Evolutionary conservation across 176 grass and related monocot genomes (phyloP).

Genomic region (Zoysia pacifica): DNA sequence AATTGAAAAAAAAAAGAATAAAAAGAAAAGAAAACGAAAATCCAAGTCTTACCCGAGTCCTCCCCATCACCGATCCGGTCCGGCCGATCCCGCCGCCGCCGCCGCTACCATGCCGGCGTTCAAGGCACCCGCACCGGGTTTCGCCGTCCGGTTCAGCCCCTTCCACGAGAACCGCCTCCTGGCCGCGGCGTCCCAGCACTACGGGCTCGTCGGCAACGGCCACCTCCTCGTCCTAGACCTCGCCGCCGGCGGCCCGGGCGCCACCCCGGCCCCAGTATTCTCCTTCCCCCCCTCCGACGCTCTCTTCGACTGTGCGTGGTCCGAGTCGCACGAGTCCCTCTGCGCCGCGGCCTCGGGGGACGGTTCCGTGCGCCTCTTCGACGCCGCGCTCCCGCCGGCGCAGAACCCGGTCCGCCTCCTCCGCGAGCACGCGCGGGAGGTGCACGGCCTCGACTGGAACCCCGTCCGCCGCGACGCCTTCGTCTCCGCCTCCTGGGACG

Average conservation of each 20-base stretch:
- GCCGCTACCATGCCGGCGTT: too few species aligned
- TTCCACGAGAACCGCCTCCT: too few species aligned
- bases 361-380: conserved; percentile 82
- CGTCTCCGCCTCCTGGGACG: conserved; percentile 77
- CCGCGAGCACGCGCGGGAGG: conserved; percentile 89
- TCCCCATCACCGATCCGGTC: not conserved
- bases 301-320: conserved; percentile 93
- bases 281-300: conserved; percentile 82
- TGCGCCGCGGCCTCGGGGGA: conserved; percentile 66
- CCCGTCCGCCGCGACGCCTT: conserved; percentile 84
- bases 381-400: conserved; percentile 55
- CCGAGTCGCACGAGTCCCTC: conserved; percentile 82
- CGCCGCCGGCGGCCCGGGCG: conserved; percentile 26
- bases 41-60: conserved; percentile 35
- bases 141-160: too few species aligned
- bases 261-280: conserved; percentile 45
- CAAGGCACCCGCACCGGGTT: too few species aligned
- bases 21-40: not conserved
- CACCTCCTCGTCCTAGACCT: conserved; percentile 91
- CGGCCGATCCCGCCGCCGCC: conserved; percentile 40
- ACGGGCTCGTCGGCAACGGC: conserved; percentile 88
- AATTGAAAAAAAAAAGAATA: not conserved
- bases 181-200: conserved; percentile 77
- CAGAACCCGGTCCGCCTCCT: conserved; percentile 73
- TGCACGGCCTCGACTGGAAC: conserved; percentile 69